These are phyloP conservation scores for Acacia concinna DNA, from an alignment of 331 rosid genomes.

Conservation along the genomic window DNA sequence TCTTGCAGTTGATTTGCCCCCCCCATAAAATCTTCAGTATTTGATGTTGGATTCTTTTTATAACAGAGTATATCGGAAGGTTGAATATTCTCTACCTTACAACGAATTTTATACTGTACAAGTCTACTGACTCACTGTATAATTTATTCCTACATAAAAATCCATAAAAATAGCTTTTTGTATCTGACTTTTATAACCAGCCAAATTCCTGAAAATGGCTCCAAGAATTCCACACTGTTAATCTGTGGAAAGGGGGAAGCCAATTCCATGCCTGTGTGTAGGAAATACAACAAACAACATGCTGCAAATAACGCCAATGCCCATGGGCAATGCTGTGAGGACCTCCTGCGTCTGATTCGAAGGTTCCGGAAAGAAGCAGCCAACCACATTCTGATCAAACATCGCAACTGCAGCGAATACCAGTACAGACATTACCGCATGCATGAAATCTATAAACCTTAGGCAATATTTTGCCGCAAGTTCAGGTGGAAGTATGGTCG, in stretches of 20 bases:
- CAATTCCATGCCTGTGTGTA: conserved; percentile 60
- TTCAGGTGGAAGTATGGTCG: conserved; percentile 42
- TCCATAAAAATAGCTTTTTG: neutral
- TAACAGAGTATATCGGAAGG: neutral
- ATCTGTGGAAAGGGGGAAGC: conserved; percentile 59
- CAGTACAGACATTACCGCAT: conserved; percentile 66
- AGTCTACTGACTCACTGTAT: neutral
- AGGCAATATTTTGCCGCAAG: conserved; percentile 46
- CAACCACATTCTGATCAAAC: conserved; percentile 65
- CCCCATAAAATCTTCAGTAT: neutral
- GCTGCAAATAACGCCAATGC: conserved; percentile 40
- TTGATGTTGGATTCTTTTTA: neutral
- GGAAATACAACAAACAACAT: conserved; percentile 61
- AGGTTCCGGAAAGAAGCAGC: conserved; percentile 68
- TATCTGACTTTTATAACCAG: neutral
- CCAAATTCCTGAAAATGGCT: neutral
- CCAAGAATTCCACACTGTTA: conserved; percentile 5
- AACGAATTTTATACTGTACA: neutral
- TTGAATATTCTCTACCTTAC: neutral
- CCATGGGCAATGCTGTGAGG: conserved; percentile 37
- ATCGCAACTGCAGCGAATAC: conserved; percentile 69
- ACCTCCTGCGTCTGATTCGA: conserved; percentile 52
- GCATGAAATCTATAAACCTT: conserved; percentile 60
- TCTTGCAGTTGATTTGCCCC: neutral
- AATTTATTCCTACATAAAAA: neutral